Evolutionary conservation across 257 asterid species (phyloP), one percentile per base, ranked within the genome.

Genomic region (Scutellaria barbata): DNA sequence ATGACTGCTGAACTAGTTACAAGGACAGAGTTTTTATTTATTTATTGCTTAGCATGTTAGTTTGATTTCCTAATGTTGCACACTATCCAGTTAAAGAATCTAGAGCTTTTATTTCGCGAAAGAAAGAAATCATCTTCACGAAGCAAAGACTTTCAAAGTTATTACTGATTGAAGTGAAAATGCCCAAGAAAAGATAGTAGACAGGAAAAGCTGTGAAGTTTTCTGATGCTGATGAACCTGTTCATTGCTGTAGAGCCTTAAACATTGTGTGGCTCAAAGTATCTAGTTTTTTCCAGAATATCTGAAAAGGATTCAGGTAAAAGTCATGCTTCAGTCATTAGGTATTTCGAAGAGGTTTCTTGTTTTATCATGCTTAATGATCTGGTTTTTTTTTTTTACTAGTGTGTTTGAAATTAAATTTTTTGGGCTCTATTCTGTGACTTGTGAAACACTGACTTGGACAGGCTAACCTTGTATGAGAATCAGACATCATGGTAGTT

Each of bases 81-180:
- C 85, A 78, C 81, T 74, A 86, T 87, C 88, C 97, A 88, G 98
- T 92, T 82, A 90, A 88, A 79, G 95, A 88, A 85, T 82, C 82
- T 92, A 89, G 81, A 86, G 95, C 87, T 72, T 90, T 79, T 87
- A 87, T 83, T 88, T 90, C 87, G 95, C 85, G 88, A 87, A 88
- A 88, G 96, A 87, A 86, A 83, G 95, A 85, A 79, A 80, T 74
- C 90, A 81, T 81, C 95, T 85, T 84, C 95, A 86, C 79, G 95
- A 84, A 75, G 95, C 95, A 84, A 88, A 79, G 85, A 78, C 77
- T 86, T 86, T 81, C 84, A 85, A 86, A 81, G 90, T 85, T 82
- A 83, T 79, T 84, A 84, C 69, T 83, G 84, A 74, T 86, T 87
- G 96, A 73, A 81, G 82, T 84, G 95, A 85, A 82, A 87, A 78